A percentile compares a stretch with the other conserved stretches of the same genome.
These are phyloP conservation scores for Elaeis guineensis DNA, from an alignment of 176 grass and related monocot genomes.

Conservation along the genomic window DNA sequence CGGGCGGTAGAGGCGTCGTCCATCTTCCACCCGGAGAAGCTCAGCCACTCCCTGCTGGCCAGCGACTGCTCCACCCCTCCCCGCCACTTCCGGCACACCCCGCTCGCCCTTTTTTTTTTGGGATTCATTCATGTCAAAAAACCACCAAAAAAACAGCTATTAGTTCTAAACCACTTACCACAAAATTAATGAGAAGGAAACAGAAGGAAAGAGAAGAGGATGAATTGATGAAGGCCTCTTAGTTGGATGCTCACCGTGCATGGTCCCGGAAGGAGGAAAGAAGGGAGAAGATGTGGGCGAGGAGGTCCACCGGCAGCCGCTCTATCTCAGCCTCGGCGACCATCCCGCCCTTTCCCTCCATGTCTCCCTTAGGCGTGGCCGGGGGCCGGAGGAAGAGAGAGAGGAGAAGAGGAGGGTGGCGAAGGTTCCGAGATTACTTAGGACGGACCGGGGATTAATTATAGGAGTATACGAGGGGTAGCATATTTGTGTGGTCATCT, in stretches of 20 bases:
- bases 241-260: constrained; percentile 31
- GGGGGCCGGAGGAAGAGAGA: no score
- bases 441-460: no score
- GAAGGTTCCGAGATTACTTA: no score
- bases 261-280: constrained; percentile 77
- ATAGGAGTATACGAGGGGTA: no score
- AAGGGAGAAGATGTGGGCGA: constrained; percentile 65
- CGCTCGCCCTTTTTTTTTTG: constrained; percentile 36
- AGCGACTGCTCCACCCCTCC: constrained; percentile 57
- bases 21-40: constrained; percentile 70
- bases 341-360: background rate
- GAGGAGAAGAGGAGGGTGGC: no score
- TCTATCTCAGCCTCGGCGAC: constrained; percentile 56
- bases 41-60: constrained; percentile 53
- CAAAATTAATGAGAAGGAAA: no score
- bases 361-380: background rate
- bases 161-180: no score
- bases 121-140: background rate
- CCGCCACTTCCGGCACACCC: constrained; percentile 73
- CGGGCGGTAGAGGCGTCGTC: constrained; percentile 68
- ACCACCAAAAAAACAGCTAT: no score
- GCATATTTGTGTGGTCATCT: no score
- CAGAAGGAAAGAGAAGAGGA: background rate
- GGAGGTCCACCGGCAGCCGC: constrained; percentile 59
- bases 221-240: no score